Percentiles rank a stretch among this genome's conserved stretches.
These are phyloP conservation scores for Rutstroemia sp. DNA, from an alignment of 2,329 filamentous ascomycete species.

Conservation along the genomic window DNA sequence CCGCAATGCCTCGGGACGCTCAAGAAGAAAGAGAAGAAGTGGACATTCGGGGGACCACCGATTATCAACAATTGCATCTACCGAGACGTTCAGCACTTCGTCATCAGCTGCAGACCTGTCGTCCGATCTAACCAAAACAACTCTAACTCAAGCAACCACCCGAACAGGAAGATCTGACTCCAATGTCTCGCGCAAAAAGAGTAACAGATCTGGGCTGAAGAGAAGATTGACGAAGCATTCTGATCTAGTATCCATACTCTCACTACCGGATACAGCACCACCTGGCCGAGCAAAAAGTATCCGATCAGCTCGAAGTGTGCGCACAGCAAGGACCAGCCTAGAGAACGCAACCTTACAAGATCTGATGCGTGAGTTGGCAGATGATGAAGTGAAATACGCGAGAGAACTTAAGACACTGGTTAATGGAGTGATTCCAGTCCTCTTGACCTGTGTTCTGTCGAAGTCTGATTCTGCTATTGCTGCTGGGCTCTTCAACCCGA, in stretches of 20 bases:
- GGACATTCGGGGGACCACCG: slow-evolving; percentile 22
- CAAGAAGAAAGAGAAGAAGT: slow-evolving; percentile 14
- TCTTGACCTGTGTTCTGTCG: slow-evolving; percentile 76
- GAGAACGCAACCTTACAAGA: slow-evolving; percentile 65
- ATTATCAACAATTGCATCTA: slow-evolving; percentile 28
- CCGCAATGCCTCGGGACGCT: slow-evolving; percentile 8
- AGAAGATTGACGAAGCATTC: slow-evolving; percentile 82
- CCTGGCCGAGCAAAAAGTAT: slow-evolving; percentile 59
- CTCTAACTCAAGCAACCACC: slow-evolving; percentile 36
- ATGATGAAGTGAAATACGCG: slow-evolving; percentile 82
- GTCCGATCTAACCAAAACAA: slow-evolving; percentile 29
- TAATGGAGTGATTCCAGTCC: slow-evolving; percentile 88
- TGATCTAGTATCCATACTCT: slow-evolving; percentile 89
- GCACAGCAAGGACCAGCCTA: slow-evolving; percentile 61
- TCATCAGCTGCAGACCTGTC: slow-evolving; percentile 16
- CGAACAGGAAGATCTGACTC: slow-evolving; percentile 18
- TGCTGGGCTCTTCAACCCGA: slow-evolving; percentile 59
- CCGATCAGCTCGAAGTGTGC: slow-evolving; percentile 69
- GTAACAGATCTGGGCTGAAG: slow-evolving; percentile 32
- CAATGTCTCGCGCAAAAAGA: slow-evolving; percentile 23
- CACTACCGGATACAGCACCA: slow-evolving; percentile 52
- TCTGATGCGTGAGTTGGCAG: slow-evolving; percentile 69
- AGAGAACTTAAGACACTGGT: slow-evolving; percentile 88
- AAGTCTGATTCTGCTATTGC: slow-evolving; percentile 58
- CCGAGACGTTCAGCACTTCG: slow-evolving; percentile 22